phyloP scores from a whole-genome alignment of 1,139 yeast species.

The Geotrichum reessii region DNA sequence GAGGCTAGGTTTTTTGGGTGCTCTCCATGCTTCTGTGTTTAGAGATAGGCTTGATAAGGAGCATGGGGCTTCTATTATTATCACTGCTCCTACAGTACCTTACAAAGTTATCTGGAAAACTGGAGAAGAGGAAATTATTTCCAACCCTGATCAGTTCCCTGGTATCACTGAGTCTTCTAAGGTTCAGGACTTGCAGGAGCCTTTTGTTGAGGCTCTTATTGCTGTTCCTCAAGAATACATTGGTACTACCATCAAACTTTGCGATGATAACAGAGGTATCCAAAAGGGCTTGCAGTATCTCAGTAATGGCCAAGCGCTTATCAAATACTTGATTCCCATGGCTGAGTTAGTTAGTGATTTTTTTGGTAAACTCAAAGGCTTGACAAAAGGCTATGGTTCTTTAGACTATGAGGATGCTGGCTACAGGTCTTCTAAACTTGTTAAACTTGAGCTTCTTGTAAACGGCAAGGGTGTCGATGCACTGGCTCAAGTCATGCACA shows the following conservation, averaged over 20 bases:
- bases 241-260: constrained; percentile 78
- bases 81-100: constrained; percentile 96
- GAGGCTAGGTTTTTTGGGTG: constrained; percentile 92
- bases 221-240: constrained; percentile 85
- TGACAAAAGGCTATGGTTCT: constrained; percentile 88
- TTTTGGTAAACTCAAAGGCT: constrained; percentile 85
- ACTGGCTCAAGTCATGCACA: constrained; percentile 81
- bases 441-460: constrained; percentile 81
- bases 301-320: constrained; percentile 72
- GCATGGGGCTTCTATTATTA: constrained; percentile 85
- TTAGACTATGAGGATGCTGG: constrained; percentile 94
- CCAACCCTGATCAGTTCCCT: constrained; percentile 93
- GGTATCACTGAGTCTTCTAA: constrained; percentile 41
- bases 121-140: constrained; percentile 59
- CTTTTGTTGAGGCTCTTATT: constrained; percentile 85
- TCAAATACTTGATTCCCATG: constrained; percentile 76
- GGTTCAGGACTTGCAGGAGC: constrained; percentile 67
- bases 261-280: constrained; percentile 77
- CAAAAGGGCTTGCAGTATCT: constrained; percentile 76
- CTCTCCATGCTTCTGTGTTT: constrained; percentile 91
- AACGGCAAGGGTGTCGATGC: constrained; percentile 93
- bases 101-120: constrained; percentile 61
- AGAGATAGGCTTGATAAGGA: constrained; percentile 87
- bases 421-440: constrained; percentile 70
- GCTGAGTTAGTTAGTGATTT: constrained; percentile 91